Evolutionary conservation across 352 stramenopile species (phyloP).

Genomic region (Phytophthora vignae): DNA sequence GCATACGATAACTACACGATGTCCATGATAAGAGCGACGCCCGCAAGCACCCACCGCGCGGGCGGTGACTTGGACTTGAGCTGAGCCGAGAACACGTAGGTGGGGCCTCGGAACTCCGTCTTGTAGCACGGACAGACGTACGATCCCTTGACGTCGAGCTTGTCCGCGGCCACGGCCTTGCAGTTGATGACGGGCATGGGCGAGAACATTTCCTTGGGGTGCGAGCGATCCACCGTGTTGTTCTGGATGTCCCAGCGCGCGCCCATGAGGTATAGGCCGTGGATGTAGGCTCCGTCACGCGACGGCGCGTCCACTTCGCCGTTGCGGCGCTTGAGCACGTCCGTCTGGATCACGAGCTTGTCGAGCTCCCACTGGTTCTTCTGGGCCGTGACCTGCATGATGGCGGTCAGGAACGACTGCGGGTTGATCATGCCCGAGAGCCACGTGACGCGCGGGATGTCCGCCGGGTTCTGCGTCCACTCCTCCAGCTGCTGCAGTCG

Average conservation of each 20-base stretch:
- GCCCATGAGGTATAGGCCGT: slow-evolving; percentile 96
- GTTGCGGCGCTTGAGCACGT: slow-evolving; percentile 95
- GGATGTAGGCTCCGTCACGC: slow-evolving; percentile 95
- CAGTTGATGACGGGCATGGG: slow-evolving; percentile 98
- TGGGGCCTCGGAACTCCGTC: slow-evolving; percentile 96
- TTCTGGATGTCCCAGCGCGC: slow-evolving; percentile 94
- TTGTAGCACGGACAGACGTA: slow-evolving; percentile 98
- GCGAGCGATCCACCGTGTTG: slow-evolving; percentile 94
- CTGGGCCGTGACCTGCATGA: slow-evolving; percentile 98
- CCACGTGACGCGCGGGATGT: slow-evolving; percentile 97
- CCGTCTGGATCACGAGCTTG: slow-evolving; percentile 97
- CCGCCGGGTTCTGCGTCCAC: slow-evolving; percentile 96
- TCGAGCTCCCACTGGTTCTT: slow-evolving; percentile 97
- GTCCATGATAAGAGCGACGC: slow-evolving; percentile 97
- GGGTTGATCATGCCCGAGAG: slow-evolving; percentile 96
- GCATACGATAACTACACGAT: slow-evolving; percentile 49
- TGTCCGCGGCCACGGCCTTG: slow-evolving; percentile 95
- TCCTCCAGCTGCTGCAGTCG: slow-evolving; percentile 96
- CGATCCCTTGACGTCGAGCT: slow-evolving; percentile 94
- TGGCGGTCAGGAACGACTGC: slow-evolving; percentile 97
- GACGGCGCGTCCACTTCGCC: slow-evolving; percentile 91
- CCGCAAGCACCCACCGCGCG: slow-evolving; percentile 95
- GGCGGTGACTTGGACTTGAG: slow-evolving; percentile 97
- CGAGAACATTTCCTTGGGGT: slow-evolving; percentile 99
- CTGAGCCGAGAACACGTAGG: slow-evolving; percentile 98